Conservation (phyloP, 306 rosid genomes). For the Cercis canadensis region DNA sequence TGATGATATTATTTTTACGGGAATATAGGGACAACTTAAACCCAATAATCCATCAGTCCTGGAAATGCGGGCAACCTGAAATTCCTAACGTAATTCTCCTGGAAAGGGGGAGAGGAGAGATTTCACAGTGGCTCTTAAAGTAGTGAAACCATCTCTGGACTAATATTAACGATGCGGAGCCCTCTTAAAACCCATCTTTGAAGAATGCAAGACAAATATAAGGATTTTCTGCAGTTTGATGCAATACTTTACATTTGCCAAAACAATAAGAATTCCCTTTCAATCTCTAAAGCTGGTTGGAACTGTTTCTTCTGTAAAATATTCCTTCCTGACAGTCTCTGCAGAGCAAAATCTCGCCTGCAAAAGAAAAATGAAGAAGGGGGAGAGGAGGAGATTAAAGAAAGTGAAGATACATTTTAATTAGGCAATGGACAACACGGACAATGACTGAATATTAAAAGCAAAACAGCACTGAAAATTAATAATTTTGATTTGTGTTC, state of each 20-base stretch:
- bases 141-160: conserved; percentile 1
- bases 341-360: conserved; percentile 88
- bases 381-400: not conserved
- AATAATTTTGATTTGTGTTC: conserved; percentile 27
- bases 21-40: too few relatives aligned
- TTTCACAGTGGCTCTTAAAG: conserved; percentile 11
- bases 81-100: not conserved
- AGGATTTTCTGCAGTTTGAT: conserved; percentile 10
- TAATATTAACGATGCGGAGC: conserved; percentile 20
- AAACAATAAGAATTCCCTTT: not conserved
- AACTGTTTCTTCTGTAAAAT: conserved; percentile 70
- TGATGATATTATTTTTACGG: not conserved
- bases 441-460: not conserved
- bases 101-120: not conserved
- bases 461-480: conserved; percentile 22
- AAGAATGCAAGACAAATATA: conserved; percentile 24
- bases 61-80: too few relatives aligned
- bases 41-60: too few relatives aligned
- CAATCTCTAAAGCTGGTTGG: conserved; percentile 65
- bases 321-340: conserved; percentile 74
- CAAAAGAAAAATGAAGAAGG: conserved; percentile 28
- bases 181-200: conserved; percentile 7
- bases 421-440: not conserved
- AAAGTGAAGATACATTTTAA: conserved; percentile 8
- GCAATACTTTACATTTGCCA: conserved; percentile 12